These are phyloP conservation scores for Tagetes erecta DNA, from an alignment of 129 eudicot genomes.

Conservation along the genomic window DNA sequence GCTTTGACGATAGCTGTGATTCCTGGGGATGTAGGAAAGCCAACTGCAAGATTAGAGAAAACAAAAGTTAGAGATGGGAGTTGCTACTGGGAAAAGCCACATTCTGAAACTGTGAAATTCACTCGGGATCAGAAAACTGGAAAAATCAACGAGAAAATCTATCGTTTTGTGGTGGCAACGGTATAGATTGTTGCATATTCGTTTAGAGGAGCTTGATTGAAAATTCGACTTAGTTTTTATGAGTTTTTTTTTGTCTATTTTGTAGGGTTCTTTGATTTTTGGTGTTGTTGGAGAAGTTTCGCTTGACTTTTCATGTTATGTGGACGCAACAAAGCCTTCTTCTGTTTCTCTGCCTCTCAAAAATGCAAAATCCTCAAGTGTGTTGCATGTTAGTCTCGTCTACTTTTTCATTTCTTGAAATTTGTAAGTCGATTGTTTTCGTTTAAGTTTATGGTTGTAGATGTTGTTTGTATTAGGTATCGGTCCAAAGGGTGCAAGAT, in stretches of 20 bases:
- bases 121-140: slow-evolving; percentile 67
- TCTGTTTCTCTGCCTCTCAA: slow-evolving; percentile 79
- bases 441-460: slow-evolving; percentile 22
- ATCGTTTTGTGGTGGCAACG: slow-evolving; percentile 67
- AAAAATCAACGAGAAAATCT: slow-evolving; percentile 75
- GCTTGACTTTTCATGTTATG: slow-evolving; percentile 74
- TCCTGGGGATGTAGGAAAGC: slow-evolving; percentile 80
- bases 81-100: slow-evolving; percentile 89
- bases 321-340: slow-evolving; percentile 61
- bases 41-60: slow-evolving; percentile 76
- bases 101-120: slow-evolving; percentile 71
- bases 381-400: slow-evolving; percentile 70
- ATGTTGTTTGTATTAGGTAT: slow-evolving; percentile 54
- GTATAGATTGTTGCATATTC: slow-evolving; percentile 40
- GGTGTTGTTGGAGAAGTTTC: slow-evolving; percentile 94
- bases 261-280: slow-evolving; percentile 75
- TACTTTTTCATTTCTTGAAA: not conserved
- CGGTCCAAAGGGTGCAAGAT: slow-evolving; percentile 79
- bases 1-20: slow-evolving; percentile 74
- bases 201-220: slow-evolving; percentile 20
- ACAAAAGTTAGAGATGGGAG: slow-evolving; percentile 65
- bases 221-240: not conserved
- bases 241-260: not conserved
- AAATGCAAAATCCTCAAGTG: slow-evolving; percentile 51
- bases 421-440: not conserved